Base-by-base conservation (phyloP, 805 yeast genomes). In the Metschnikowia colocasiae region DNA sequence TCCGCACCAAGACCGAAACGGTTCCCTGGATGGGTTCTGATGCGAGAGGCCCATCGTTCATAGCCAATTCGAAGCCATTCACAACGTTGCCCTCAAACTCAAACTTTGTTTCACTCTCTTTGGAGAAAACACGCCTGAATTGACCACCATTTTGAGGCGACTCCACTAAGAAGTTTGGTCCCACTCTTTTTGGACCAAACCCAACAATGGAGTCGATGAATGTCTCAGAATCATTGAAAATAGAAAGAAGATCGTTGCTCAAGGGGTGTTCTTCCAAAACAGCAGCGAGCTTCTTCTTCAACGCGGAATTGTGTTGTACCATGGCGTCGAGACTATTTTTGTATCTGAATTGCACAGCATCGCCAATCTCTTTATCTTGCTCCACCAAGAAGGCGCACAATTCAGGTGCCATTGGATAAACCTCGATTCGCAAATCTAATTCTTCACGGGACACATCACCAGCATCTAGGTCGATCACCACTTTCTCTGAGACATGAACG, bases 11-110 rank as follows among this genome's bases (percentile, higher is more conserved):
- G 6, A 79, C 63, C 1, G 83, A 79, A 12, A 85, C 76, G 53
- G 87, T 78, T 6, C 97, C 97, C 62, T 89, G 92, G 19, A 88
- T 77, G 0, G 90, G 91, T 63, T 94, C 99, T 4, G 85, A 79
- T 0, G 92, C 84, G 38, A 94, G 71, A 0, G 98, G 98, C 2
- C 99, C 99, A 60, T 83, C 87, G 35, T 76, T 73, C 39, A 81
- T 79, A 3, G 96, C 88, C 32, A 89, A 67, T 61, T 88, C 95
- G 65, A 90, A 91, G 1, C 96, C 99, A 55, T 86, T 84, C 39
- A 87, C 59, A 2, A 92, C 65, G 57, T 84, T 80, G 44, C 83
- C 82, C 52, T 81, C 86, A 59, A 69, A 68, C 41, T 68, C 71
- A 43, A 70, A 68, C 33, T 52, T 52, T 20, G 46, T 52, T 1